Percentiles rank a stretch among this genome's conserved stretches.
Conservation (phyloP, 306 rosid genomes). For the Abrus precatorius region DNA sequence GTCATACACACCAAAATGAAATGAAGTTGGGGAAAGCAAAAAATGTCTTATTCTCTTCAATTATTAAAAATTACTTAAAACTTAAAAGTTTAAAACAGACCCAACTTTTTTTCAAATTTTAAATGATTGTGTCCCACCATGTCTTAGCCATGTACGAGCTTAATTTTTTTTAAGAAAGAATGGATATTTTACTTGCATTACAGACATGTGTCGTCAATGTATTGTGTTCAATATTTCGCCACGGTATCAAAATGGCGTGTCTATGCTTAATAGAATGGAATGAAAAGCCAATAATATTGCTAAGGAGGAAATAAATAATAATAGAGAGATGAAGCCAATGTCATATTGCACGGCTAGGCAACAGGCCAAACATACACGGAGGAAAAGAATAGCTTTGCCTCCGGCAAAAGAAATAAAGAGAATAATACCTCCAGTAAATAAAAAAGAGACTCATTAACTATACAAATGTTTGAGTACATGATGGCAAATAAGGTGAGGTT, state of each 20-base stretch:
- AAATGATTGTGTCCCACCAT: not conserved
- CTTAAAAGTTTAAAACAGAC: not conserved
- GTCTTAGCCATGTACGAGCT: not conserved
- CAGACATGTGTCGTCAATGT: not conserved
- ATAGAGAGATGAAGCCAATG: not conserved
- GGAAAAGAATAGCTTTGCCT: not conserved
- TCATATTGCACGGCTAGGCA: not conserved
- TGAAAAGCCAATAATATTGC: not conserved
- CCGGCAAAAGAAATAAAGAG: not conserved
- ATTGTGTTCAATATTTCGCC: not conserved
- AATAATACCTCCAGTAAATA: not conserved
- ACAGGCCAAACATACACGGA: not conserved
- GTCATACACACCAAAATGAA: not conserved
- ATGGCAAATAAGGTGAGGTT: not conserved
- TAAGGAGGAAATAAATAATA: not conserved
- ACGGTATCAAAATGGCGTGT: not conserved
- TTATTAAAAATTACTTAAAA: not conserved
- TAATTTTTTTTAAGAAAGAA: not conserved
- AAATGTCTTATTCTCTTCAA: not conserved
- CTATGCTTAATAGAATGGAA: not conserved
- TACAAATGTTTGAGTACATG: not conserved
- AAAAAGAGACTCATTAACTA: not conserved
- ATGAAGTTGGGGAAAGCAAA: not conserved
- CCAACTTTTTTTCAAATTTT: not conserved
- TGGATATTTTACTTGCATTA: not conserved